A percentile compares a stretch with the other conserved stretches of the same genome.
phyloP scores from a whole-genome alignment of 768 basidiomycete species.

The Leccinum arenicola region DNA sequence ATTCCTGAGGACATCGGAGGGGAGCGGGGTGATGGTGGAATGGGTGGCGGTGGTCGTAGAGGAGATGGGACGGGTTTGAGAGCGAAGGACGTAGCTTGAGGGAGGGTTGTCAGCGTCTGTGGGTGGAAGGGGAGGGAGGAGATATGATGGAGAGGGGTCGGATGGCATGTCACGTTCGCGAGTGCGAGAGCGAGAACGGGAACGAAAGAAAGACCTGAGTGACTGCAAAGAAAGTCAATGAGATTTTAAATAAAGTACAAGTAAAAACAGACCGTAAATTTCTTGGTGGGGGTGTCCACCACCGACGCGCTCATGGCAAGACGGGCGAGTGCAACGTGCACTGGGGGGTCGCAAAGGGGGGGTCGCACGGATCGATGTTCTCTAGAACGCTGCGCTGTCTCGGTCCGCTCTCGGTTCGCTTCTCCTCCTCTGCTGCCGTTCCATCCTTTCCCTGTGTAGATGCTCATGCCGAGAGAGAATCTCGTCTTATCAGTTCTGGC shows the following conservation, averaged over 20 bases:
- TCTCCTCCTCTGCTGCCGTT: conserved; percentile 1
- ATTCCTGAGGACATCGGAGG: conserved; percentile 39
- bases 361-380: conserved; percentile 1
- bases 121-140: neutral
- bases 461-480: conserved; percentile 71
- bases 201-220: conserved; percentile 54
- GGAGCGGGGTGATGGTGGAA: conserved; percentile 57
- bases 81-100: conserved; percentile 35
- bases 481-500: conserved; percentile 52
- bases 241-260: neutral
- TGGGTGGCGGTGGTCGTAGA: conserved; percentile 62
- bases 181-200: conserved; percentile 52
- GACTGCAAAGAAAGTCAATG: conserved; percentile 32
- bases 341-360: neutral
- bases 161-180: conserved; percentile 14
- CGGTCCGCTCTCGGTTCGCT: neutral
- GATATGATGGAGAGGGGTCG: neutral
- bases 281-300: neutral
- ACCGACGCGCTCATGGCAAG: neutral
- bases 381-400: neutral
- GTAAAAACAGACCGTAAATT: neutral
- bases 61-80: conserved; percentile 61
- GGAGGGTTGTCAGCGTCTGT: conserved; percentile 13
- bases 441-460: conserved; percentile 75
- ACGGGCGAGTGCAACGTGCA: neutral